phyloP scores from a whole-genome alignment of 1,284 basidiomycete genomes.

The Ceratobasidium sp. region DNA sequence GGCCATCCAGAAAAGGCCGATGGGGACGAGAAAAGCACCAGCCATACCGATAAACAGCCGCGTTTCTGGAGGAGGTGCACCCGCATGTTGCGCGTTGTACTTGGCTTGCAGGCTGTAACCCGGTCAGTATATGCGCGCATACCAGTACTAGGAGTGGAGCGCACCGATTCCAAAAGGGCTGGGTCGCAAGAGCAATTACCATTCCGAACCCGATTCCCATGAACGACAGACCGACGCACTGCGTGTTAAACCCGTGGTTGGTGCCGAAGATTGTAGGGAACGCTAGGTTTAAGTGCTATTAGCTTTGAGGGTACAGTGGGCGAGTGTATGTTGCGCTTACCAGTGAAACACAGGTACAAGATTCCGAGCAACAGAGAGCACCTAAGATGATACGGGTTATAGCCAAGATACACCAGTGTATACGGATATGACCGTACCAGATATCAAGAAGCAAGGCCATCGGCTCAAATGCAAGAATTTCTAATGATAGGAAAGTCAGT shows the following conservation, averaged over 20 bases:
- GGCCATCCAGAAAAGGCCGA: conserved; percentile 78
- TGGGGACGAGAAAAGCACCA: conserved; percentile 75
- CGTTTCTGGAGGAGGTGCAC: conserved; percentile 72
- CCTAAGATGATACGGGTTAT: conserved; percentile 65
- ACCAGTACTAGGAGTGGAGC: not conserved
- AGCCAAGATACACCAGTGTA: conserved; percentile 70
- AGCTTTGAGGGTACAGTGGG: conserved; percentile 60
- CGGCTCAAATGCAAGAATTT: conserved; percentile 74
- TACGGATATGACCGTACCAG: conserved; percentile 56
- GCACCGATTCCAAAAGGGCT: conserved; percentile 71
- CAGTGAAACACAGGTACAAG: conserved; percentile 66
- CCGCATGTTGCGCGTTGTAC: conserved; percentile 31
- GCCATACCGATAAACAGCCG: conserved; percentile 75
- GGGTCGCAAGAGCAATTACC: conserved; percentile 65
- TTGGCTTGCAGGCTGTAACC: conserved; percentile 22
- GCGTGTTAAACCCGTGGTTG: conserved; percentile 70
- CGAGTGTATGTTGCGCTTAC: not conserved
- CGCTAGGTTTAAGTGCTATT: conserved; percentile 58
- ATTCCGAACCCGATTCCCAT: conserved; percentile 80
- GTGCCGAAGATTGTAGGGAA: conserved; percentile 77
- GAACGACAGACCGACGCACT: conserved; percentile 75
- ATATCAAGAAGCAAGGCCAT: conserved; percentile 80
- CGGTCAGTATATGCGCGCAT: not conserved
- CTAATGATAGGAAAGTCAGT: conserved; percentile 56
- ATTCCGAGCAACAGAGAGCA: conserved; percentile 77